Percentiles rank a stretch among this genome's conserved stretches.
These are phyloP conservation scores for Tulasnella sp. DNA, from an alignment of 768 basidiomycete species.

Conservation along the genomic window DNA sequence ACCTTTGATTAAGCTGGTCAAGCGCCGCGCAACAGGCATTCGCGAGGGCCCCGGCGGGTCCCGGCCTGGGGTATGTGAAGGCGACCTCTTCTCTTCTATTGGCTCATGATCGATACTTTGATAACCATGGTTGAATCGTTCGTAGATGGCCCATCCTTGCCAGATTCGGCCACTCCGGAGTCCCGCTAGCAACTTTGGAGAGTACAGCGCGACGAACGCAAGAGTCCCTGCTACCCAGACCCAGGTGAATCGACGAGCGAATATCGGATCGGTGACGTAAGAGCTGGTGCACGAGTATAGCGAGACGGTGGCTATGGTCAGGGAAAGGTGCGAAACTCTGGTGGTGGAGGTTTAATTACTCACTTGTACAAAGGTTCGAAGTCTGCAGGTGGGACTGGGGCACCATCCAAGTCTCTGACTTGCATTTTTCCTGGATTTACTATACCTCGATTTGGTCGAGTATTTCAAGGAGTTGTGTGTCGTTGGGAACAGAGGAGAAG, in stretches of 20 bases:
- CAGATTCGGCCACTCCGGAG: conserved; percentile 33
- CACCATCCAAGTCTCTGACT: neutral
- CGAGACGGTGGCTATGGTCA: neutral
- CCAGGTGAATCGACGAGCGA: conserved; percentile 60
- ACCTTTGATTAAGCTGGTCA: conserved; percentile 24
- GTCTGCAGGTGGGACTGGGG: conserved; percentile 6
- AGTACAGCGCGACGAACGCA: conserved; percentile 35
- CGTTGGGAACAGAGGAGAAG: neutral
- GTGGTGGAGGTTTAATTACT: neutral
- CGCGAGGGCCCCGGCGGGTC: neutral
- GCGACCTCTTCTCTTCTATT: conserved; percentile 14
- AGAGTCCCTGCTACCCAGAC: conserved; percentile 55
- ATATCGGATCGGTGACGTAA: conserved; percentile 64
- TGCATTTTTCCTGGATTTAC: neutral
- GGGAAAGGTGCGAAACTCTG: neutral
- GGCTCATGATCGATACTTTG: conserved; percentile 26
- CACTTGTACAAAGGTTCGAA: conserved; percentile 10
- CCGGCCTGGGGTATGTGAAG: neutral
- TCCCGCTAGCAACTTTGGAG: conserved; percentile 35
- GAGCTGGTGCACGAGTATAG: conserved; percentile 35
- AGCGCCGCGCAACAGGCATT: conserved; percentile 6
- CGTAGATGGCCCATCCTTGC: conserved; percentile 42
- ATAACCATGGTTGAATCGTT: conserved; percentile 25
- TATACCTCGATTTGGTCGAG: neutral
- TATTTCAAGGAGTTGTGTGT: neutral